phyloP scores from a whole-genome alignment of 2,329 filamentous ascomycete species.

The Paradendryphiella salina region DNA sequence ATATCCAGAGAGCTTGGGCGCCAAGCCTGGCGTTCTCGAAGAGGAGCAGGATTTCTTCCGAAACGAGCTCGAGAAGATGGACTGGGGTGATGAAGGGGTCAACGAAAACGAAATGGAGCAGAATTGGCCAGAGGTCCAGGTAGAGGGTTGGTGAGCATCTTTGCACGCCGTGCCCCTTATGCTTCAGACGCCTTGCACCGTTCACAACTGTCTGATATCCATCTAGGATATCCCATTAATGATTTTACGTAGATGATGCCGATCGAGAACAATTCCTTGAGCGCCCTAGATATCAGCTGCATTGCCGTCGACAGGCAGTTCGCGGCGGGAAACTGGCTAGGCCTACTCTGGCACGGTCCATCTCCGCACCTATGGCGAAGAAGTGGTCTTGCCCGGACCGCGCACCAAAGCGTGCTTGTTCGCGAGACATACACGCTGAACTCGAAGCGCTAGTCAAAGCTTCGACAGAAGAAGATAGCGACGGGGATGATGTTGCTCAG shows the following conservation, averaged over 20 bases:
- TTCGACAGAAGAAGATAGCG: constrained; percentile 6
- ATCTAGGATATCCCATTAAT: constrained; percentile 10
- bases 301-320: constrained; percentile 8
- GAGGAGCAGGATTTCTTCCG: constrained; percentile 56
- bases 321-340: constrained; percentile 5
- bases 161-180: constrained; percentile 2
- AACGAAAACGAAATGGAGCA: constrained; percentile 32
- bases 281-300: neutral
- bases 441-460: constrained; percentile 13
- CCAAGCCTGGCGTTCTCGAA: constrained; percentile 45
- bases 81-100: constrained; percentile 41
- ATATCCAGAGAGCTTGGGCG: constrained; percentile 77
- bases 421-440: constrained; percentile 4
- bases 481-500: constrained; percentile 1
- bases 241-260: constrained; percentile 5
- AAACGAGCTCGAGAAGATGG: constrained; percentile 56
- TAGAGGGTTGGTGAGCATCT: constrained; percentile 36
- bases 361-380: neutral
- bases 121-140: constrained; percentile 31
- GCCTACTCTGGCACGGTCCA: constrained; percentile 1
- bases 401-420: neutral
- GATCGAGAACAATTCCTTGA: constrained; percentile 1
- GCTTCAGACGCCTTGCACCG: neutral
- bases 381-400: neutral
- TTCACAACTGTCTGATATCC: neutral